Conservation (phyloP, 352 stramenopile genomes). For the Peronospora destructor region DNA sequence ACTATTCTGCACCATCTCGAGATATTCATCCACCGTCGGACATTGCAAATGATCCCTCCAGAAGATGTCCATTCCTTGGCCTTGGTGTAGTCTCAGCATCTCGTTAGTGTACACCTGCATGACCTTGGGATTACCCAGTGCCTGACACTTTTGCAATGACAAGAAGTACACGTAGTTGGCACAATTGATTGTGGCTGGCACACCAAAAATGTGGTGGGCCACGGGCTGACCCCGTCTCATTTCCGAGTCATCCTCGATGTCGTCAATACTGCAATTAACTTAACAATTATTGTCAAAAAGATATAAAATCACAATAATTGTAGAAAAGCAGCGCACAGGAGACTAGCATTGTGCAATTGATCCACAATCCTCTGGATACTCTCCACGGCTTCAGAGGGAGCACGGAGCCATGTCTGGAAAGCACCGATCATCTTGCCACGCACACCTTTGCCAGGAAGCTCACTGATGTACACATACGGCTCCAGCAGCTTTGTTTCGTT, state of each 20-base stretch:
- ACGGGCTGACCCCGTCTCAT: constrained; percentile 91
- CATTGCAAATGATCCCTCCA: constrained; percentile 89
- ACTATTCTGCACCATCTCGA: constrained; percentile 94
- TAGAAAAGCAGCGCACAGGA: constrained; percentile 55
- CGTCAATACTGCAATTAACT: constrained; percentile 79
- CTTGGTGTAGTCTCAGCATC: constrained; percentile 92
- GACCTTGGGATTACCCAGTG: constrained; percentile 72
- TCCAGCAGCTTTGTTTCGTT: constrained; percentile 67
- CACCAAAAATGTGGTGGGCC: constrained; percentile 94
- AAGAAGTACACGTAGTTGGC: constrained; percentile 98
- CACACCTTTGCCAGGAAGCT: constrained; percentile 87
- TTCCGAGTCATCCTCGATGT: constrained; percentile 98
- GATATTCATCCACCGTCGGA: constrained; percentile 90
- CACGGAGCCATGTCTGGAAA: constrained; percentile 80
- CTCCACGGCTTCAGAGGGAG: constrained; percentile 50
- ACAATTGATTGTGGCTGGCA: constrained; percentile 95
- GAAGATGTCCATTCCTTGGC: constrained; percentile 94
- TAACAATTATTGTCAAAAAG: not conserved
- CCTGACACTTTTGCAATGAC: constrained; percentile 89
- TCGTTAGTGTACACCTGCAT: constrained; percentile 92
- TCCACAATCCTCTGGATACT: constrained; percentile 92
- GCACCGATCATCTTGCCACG: constrained; percentile 82
- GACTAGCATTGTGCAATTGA: constrained; percentile 93
- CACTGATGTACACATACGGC: constrained; percentile 84
- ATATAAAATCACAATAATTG: constrained; percentile 1